Conservation (phyloP, 2,329 filamentous ascomycete genomes). For the Tolypocladium endophyticum region DNA sequence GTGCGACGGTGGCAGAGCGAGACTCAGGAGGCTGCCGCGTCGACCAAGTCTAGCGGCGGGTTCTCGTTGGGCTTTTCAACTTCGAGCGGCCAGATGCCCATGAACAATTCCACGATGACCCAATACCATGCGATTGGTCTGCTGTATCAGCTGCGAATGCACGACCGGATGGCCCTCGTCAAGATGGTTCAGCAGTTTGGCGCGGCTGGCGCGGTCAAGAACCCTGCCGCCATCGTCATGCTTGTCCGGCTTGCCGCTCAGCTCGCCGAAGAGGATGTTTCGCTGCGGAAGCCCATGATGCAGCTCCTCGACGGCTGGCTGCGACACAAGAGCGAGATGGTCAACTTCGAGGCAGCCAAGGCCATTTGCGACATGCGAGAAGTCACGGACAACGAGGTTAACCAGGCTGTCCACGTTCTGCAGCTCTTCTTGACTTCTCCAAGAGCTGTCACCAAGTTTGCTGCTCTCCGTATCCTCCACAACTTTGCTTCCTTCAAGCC, state of each 20-base stretch:
- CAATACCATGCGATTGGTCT: slow-evolving; percentile 98
- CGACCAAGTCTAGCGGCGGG: slow-evolving; percentile 76
- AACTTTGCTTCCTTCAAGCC: slow-evolving; percentile 96
- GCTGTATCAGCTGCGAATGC: slow-evolving; percentile 93
- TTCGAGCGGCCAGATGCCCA: slow-evolving; percentile 60
- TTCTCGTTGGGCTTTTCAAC: slow-evolving; percentile 90
- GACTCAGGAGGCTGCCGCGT: slow-evolving; percentile 90
- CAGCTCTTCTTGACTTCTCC: slow-evolving; percentile 96
- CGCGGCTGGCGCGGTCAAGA: slow-evolving; percentile 84
- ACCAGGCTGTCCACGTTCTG: slow-evolving; percentile 86
- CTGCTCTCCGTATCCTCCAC: slow-evolving; percentile 90
- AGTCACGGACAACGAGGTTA: slow-evolving; percentile 82
- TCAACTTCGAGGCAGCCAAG: slow-evolving; percentile 98
- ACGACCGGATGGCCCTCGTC: slow-evolving; percentile 95
- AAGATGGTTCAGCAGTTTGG: slow-evolving; percentile 99
- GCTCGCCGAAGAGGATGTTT: slow-evolving; percentile 83
- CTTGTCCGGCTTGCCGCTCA: slow-evolving; percentile 87
- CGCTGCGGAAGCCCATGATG: slow-evolving; percentile 92
- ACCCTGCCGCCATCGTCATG: slow-evolving; percentile 83
- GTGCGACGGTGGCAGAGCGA: slow-evolving; percentile 97
- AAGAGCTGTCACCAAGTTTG: slow-evolving; percentile 92
- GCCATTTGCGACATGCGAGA: slow-evolving; percentile 93
- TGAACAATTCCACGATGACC: slow-evolving; percentile 93
- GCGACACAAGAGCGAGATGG: slow-evolving; percentile 97
- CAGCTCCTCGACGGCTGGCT: slow-evolving; percentile 92